These are phyloP conservation scores for Pestalotiopsis sp. DNA, from an alignment of 2,329 filamentous ascomycete genomes.

Conservation along the genomic window DNA sequence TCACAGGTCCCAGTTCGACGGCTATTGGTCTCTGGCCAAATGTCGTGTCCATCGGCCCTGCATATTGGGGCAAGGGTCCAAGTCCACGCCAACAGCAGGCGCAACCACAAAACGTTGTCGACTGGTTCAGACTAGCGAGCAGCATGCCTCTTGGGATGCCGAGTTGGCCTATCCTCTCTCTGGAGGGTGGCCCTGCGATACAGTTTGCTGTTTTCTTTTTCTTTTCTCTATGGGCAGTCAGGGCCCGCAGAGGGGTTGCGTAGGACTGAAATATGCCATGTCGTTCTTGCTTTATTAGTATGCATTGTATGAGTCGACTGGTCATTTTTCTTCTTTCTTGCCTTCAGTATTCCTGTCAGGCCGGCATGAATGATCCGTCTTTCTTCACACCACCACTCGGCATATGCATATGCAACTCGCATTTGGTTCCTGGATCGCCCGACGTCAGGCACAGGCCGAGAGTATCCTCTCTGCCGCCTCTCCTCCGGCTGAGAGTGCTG, in stretches of 20 bases:
- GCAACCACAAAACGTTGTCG: slow-evolving; percentile 7
- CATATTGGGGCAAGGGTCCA: not conserved
- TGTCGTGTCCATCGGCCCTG: slow-evolving; percentile 7
- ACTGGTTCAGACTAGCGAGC: not conserved
- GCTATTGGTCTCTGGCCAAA: slow-evolving; percentile 4
- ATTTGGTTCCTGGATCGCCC: not conserved
- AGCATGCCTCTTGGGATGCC: not conserved
- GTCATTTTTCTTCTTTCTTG: not conserved
- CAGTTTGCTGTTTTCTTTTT: not conserved
- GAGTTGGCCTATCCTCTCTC: not conserved
- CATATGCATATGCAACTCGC: not conserved
- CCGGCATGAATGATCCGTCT: not conserved
- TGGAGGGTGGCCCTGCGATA: not conserved
- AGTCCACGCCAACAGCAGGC: not conserved
- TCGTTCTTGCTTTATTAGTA: not conserved
- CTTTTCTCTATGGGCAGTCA: not conserved
- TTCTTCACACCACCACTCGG: not conserved
- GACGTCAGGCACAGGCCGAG: not conserved
- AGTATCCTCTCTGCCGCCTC: not conserved
- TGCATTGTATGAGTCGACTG: not conserved
- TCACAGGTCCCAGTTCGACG: slow-evolving; percentile 3
- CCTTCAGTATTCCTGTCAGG: not conserved
- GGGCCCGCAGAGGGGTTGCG: not conserved
- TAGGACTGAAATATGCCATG: not conserved
- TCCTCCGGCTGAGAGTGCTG: not conserved